phyloP scores from a whole-genome alignment of 306 rosid species.

The Coriaria nepalensis region DNA sequence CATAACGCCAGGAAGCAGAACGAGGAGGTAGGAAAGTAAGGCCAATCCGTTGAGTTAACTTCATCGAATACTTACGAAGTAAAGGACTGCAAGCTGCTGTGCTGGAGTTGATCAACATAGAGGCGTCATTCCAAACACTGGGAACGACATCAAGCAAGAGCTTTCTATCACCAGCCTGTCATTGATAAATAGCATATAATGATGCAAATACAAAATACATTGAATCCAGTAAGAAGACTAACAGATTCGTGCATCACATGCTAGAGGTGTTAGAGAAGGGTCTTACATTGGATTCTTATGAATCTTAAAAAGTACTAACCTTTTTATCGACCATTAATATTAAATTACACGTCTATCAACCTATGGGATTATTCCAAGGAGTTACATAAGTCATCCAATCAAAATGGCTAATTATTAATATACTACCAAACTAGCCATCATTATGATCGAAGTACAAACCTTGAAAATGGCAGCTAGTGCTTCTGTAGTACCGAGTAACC shows the following conservation, averaged over 20 bases:
- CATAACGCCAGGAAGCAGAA: constrained; percentile 73
- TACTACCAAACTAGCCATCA: too few species aligned
- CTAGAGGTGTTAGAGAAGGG: too few species aligned
- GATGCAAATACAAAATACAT: constrained; percentile 15
- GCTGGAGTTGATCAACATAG: constrained; percentile 54
- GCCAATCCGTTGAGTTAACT: constrained; percentile 82
- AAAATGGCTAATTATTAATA: too few species aligned
- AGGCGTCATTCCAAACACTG: constrained; percentile 67
- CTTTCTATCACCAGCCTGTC: constrained; percentile 77
- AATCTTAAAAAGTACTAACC: too few species aligned
- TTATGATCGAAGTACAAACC: constrained; percentile 31
- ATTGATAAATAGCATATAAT: constrained; percentile 23
- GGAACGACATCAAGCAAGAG: constrained; percentile 60
- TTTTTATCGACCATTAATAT: too few species aligned
- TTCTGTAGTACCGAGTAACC: constrained; percentile 66
- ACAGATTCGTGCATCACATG: neutral
- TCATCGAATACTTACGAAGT: constrained; percentile 80
- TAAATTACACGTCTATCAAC: too few species aligned
- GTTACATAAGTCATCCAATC: too few species aligned
- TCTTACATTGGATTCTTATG: too few species aligned
- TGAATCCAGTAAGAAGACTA: constrained; percentile 1
- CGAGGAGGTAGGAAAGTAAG: constrained; percentile 69
- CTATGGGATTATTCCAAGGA: too few species aligned
- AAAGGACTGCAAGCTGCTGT: constrained; percentile 61
- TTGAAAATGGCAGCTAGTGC: constrained; percentile 79